Conservation (phyloP, 1,284 basidiomycete species). For the Ustilago shanxiensis region DNA sequence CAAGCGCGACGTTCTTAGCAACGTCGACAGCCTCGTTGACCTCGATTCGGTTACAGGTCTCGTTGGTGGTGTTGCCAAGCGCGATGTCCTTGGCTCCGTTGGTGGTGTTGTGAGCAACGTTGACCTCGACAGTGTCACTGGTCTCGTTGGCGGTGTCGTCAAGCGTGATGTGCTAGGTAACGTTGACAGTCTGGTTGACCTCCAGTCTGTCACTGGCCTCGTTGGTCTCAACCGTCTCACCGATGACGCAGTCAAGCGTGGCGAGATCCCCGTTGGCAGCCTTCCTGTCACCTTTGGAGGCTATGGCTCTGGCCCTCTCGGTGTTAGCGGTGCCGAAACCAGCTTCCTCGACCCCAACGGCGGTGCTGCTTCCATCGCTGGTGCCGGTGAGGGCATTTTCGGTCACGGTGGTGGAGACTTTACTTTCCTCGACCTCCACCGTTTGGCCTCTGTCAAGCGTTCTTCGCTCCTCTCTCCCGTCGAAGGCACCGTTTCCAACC, state of each 20-base stretch:
- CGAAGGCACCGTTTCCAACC: background rate
- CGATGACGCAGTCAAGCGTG: background rate
- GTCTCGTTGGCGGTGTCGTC: background rate
- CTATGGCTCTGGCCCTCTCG: background rate
- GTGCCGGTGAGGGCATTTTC: background rate
- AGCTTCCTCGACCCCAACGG: background rate
- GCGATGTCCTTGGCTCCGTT: background rate
- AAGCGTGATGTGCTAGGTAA: constrained; percentile 2
- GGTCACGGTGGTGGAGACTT: constrained; percentile 2
- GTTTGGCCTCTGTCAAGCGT: constrained; percentile 6
- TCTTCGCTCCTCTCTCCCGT: constrained; percentile 17
- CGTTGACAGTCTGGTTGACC: constrained; percentile 4
- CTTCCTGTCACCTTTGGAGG: background rate
- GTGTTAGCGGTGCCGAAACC: background rate
- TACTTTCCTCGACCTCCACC: constrained; percentile 15
- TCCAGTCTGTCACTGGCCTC: background rate
- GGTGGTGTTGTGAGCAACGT: background rate
- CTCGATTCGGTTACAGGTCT: constrained; percentile 4
- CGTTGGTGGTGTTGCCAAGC: constrained; percentile 1
- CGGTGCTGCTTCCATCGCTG: background rate
- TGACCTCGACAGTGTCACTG: background rate
- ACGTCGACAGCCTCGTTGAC: constrained; percentile 5
- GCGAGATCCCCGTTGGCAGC: background rate
- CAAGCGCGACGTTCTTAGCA: constrained; percentile 2
- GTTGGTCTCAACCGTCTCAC: background rate